Base-by-base conservation (phyloP, 768 basidiomycete genomes). In the Trametes sanguinea region DNA sequence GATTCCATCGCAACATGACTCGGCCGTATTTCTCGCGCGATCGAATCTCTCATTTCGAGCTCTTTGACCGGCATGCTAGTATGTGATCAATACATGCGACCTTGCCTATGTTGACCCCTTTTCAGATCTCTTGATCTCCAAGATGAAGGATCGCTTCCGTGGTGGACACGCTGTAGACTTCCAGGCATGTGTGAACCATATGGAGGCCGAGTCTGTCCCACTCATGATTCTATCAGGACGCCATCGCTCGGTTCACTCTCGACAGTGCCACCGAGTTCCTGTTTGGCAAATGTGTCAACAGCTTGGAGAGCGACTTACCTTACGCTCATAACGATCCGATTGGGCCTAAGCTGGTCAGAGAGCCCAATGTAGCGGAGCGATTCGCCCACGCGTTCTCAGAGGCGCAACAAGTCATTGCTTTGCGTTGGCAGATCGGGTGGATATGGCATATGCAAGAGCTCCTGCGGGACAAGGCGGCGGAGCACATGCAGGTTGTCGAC, bases 201-300 rank as follows among this genome's bases (percentile, higher is more conserved):
- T 6, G 33, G n/a, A 56, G 45, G 6, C 7, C n/a, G 16, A 11
- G 9, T 22, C 42, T 16, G 3, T n/a, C 16, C 27, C 4, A 37
- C 27, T 30, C 16, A 53, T 6, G 37, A n/a, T 53, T 1, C 13
- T 3, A 17, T n/a, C 64, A 84, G 73, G 82, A 84, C 57, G 63
- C 78, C 10, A 68, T 83, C 27, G 75, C 76, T 1, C 77, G 81
- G 47, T 81, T 83, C 61, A 80, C 82, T 0, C 75, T 84, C 39
- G 83, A 84, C 67, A 75, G 82, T 4, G 83, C 85, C 0, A 78
- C 83, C 2, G 80, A 83, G 58, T 85, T 83, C 63, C 71, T 85
- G 51, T 84, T 83, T 54, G 83, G 80, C 6, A 67, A 72, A 42
- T 75, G 76, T 37, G 74, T 83, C 2, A 46, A 80, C 67, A 76